These are phyloP conservation scores for Globisporangium alternatum DNA, from an alignment of 352 stramenopile species.

Conservation along the genomic window DNA sequence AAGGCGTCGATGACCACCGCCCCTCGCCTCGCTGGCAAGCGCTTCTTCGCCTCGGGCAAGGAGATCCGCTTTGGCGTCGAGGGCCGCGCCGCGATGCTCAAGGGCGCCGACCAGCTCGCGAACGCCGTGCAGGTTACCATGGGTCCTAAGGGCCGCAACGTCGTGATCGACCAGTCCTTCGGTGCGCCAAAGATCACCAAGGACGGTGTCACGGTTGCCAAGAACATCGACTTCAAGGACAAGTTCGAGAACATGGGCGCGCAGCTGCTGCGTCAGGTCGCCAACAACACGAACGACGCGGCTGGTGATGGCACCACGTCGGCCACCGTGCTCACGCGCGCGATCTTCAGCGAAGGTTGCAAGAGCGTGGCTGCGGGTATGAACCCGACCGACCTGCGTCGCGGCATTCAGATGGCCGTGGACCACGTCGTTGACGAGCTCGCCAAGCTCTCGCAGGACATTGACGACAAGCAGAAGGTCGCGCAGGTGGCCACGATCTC, in stretches of 20 bases:
- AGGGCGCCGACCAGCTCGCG: conserved; percentile 97
- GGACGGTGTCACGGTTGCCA: conserved; percentile 72
- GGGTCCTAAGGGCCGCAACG: conserved; percentile 99
- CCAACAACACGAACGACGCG: conserved; percentile 99
- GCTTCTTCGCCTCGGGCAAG: conserved; percentile 92
- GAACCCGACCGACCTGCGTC: conserved; percentile 99
- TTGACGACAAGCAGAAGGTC: conserved; percentile 99
- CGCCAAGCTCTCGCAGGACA: conserved; percentile 94
- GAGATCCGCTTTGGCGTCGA: conserved; percentile 99
- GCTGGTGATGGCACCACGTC: conserved; percentile 99
- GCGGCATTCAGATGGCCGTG: conserved; percentile 98
- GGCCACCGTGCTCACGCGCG: conserved; percentile 97
- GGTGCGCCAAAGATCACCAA: conserved; percentile 81
- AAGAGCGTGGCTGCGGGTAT: conserved; percentile 99
- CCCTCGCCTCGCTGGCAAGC: conserved; percentile 39
- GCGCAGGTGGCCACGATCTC: conserved; percentile 99
- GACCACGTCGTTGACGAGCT: conserved; percentile 96
- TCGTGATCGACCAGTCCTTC: conserved; percentile 98
- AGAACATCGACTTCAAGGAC: conserved; percentile 76
- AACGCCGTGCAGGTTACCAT: conserved; percentile 99
- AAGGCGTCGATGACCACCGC: conserved; percentile 44
- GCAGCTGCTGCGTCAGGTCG: conserved; percentile 70
- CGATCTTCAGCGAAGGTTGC: conserved; percentile 99
- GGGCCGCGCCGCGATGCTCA: conserved; percentile 97
- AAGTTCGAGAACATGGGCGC: conserved; percentile 84